Evolutionary conservation across 148 eudicot species (phyloP).

Genomic region (Chenopodium suecicum): DNA sequence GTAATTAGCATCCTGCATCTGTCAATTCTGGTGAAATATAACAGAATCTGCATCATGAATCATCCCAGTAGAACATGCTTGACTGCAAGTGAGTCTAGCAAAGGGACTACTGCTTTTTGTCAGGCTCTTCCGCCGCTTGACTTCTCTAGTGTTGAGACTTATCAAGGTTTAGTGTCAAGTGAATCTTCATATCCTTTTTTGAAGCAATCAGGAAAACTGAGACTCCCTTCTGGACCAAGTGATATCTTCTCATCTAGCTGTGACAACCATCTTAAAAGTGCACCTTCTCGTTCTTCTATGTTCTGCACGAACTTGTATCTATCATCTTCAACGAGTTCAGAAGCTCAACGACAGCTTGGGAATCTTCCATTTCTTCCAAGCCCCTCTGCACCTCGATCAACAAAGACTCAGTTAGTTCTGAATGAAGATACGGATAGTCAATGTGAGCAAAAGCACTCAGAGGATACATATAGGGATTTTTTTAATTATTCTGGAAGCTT

Average conservation of each 20-base stretch:
- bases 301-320: slow-evolving; percentile 43
- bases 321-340: slow-evolving; percentile 43
- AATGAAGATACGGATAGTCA: slow-evolving; percentile 24
- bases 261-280: slow-evolving; percentile 21
- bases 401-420: slow-evolving; percentile 19
- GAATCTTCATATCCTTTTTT: slow-evolving; percentile 28
- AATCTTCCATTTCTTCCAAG: slow-evolving; percentile 43
- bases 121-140: slow-evolving; percentile 10
- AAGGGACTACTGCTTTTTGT: slow-evolving; percentile 21
- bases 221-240: slow-evolving; percentile 17
- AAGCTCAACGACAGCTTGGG: slow-evolving; percentile 33
- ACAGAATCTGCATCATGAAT: slow-evolving; percentile 23
- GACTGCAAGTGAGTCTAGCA: slow-evolving; percentile 16
- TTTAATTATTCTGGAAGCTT: slow-evolving; percentile 27
- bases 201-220: slow-evolving; percentile 20
- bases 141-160: slow-evolving; percentile 15
- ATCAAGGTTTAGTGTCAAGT: slow-evolving; percentile 22
- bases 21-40: background rate
- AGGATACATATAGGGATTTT: slow-evolving; percentile 33
- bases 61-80: slow-evolving; percentile 19
- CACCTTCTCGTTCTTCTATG: slow-evolving; percentile 36
- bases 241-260: slow-evolving; percentile 23
- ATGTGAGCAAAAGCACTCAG: slow-evolving; percentile 24
- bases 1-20: background rate
- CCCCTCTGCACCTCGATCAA: slow-evolving; percentile 25